A percentile compares a stretch with the other conserved stretches of the same genome.
Conservation (phyloP, 2,329 filamentous ascomycete species). For the Phyllosticta paracitricarpa region DNA sequence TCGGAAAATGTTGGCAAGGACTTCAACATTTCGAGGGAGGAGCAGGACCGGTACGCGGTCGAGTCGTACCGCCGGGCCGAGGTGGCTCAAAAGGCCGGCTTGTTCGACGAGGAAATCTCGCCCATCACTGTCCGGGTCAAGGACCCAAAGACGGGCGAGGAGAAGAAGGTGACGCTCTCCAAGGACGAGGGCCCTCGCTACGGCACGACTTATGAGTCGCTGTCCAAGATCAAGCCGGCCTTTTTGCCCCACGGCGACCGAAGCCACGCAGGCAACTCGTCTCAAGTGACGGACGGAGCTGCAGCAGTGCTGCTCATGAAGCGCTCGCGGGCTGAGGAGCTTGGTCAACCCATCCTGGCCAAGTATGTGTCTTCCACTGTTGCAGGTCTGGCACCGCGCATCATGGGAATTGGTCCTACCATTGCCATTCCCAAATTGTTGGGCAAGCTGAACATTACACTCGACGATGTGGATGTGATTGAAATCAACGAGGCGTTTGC, state of each 20-base stretch:
- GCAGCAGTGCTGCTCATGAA: slow-evolving; percentile 90
- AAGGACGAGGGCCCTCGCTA: slow-evolving; percentile 85
- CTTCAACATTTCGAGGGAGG: slow-evolving; percentile 71
- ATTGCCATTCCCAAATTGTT: slow-evolving; percentile 72
- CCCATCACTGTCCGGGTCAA: slow-evolving; percentile 76
- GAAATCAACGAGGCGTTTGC: slow-evolving; percentile 98
- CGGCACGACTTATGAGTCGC: slow-evolving; percentile 74
- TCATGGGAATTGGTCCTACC: slow-evolving; percentile 90
- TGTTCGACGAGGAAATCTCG: slow-evolving; percentile 88
- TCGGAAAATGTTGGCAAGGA: slow-evolving; percentile 91
- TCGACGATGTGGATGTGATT: slow-evolving; percentile 78
- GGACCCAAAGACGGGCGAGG: slow-evolving; percentile 70
- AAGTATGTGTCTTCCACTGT: slow-evolving; percentile 92
- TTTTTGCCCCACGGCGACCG: slow-evolving; percentile 82
- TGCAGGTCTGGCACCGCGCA: slow-evolving; percentile 78
- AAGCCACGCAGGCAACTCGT: slow-evolving; percentile 88
- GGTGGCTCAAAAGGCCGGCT: slow-evolving; percentile 78
- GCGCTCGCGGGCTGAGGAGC: slow-evolving; percentile 74
- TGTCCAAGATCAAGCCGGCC: slow-evolving; percentile 78
- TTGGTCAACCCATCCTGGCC: slow-evolving; percentile 83
- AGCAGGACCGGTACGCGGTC: slow-evolving; percentile 76
- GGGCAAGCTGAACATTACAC: slow-evolving; percentile 61
- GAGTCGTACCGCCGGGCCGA: slow-evolving; percentile 86
- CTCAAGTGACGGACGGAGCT: slow-evolving; percentile 88
- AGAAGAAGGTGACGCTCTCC: slow-evolving; percentile 66